phyloP scores from a whole-genome alignment of 352 stramenopile genomes.

The Phytophthora rubi region DNA sequence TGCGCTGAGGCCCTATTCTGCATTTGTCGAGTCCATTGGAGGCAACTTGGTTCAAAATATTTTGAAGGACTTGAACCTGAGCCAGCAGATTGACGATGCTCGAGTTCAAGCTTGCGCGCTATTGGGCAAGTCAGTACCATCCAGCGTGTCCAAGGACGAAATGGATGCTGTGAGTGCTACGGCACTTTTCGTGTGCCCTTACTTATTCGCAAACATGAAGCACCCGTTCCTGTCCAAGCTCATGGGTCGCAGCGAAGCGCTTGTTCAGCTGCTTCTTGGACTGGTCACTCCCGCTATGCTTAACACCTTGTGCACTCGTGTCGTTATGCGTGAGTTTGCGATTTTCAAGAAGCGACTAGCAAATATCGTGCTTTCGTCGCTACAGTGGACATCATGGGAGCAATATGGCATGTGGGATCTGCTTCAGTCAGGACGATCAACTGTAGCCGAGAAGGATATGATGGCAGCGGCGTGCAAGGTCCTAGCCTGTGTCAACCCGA shows the following conservation, averaged over 20 bases:
- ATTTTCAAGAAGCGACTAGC: conserved; percentile 75
- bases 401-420: conserved; percentile 86
- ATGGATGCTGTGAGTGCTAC: conserved; percentile 71
- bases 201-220: conserved; percentile 73
- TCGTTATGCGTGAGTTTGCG: conserved; percentile 80
- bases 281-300: conserved; percentile 71
- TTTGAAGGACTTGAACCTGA: conserved; percentile 74
- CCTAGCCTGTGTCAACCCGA: conserved; percentile 73
- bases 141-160: conserved; percentile 47
- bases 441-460: conserved; percentile 56
- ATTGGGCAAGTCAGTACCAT: conserved; percentile 45
- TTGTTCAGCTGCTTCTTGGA: conserved; percentile 72
- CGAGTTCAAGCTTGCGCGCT: conserved; percentile 64
- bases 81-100: conserved; percentile 83
- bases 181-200: conserved; percentile 65
- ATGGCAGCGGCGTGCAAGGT: conserved; percentile 82
- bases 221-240: conserved; percentile 69
- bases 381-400: conserved; percentile 87
- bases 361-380: conserved; percentile 75
- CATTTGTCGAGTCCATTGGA: conserved; percentile 66
- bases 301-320: conserved; percentile 57
- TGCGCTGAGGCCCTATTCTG: conserved; percentile 66
- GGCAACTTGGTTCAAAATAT: conserved; percentile 55
- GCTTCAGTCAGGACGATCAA: conserved; percentile 47
- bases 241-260: conserved; percentile 60